Percentiles rank a stretch among this genome's conserved stretches.
Conservation (phyloP, 2,329 filamentous ascomycete genomes). For the Trichoderma sp. region DNA sequence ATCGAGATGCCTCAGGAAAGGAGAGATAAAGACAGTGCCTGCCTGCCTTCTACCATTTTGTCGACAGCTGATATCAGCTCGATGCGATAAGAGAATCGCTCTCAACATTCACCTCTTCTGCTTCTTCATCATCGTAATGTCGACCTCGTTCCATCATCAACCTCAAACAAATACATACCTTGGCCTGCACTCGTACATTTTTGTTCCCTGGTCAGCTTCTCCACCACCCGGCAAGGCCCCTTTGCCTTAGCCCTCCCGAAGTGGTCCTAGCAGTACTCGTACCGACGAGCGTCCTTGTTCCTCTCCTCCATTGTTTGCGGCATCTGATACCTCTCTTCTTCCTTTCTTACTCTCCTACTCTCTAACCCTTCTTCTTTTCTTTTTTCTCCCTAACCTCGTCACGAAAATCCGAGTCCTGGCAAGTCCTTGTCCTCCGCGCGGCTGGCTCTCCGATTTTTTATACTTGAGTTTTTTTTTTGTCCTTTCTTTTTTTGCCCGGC, state of each 20-base stretch:
- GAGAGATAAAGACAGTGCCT: not conserved
- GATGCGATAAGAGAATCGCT: not conserved
- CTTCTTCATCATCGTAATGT: not conserved
- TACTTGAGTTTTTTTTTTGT: not conserved
- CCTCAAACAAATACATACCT: not conserved
- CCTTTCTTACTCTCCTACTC: not conserved
- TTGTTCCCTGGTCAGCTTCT: constrained; percentile 2
- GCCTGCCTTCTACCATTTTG: not conserved
- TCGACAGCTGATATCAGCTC: not conserved
- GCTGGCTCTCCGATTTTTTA: constrained; percentile 18
- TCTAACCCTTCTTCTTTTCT: not conserved
- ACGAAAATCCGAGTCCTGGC: constrained; percentile 16
- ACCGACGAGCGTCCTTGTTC: constrained; percentile 1
- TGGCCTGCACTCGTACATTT: not conserved
- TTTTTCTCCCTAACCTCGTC: not conserved
- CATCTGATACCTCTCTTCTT: constrained; percentile 1
- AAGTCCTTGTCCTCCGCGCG: constrained; percentile 20
- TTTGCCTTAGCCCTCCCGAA: constrained; percentile 3
- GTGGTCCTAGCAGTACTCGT: constrained; percentile 1
- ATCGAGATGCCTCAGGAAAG: not conserved
- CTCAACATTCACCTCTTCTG: not conserved
- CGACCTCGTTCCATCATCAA: not conserved
- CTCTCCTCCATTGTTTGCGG: constrained; percentile 3
- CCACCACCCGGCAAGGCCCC: constrained; percentile 7
- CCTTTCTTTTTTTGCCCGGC: not conserved